These are phyloP conservation scores for Aspergillus indologenus DNA, from an alignment of 495 filamentous ascomycete species.

Conservation along the genomic window DNA sequence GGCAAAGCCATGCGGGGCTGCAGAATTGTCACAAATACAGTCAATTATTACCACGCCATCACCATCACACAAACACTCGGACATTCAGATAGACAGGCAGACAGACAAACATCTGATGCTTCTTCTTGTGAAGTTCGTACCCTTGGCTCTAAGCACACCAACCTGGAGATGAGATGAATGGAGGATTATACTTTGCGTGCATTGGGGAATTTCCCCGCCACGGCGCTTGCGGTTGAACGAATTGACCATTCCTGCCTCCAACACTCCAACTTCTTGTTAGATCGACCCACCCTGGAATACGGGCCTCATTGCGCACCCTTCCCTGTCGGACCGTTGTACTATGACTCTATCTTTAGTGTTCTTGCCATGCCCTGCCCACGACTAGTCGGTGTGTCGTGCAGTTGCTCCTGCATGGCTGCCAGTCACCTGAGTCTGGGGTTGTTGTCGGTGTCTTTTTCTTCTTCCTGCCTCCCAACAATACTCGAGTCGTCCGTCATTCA, in stretches of 20 bases:
- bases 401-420: slow-evolving; percentile 9
- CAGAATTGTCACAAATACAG: neutral
- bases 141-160: too few species aligned
- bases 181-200: neutral
- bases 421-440: slow-evolving; percentile 15
- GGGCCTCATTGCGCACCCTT: neutral
- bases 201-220: slow-evolving; percentile 16
- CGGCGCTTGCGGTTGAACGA: slow-evolving; percentile 21
- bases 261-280: neutral
- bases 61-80: neutral
- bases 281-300: neutral
- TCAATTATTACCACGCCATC: neutral
- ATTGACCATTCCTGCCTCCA: slow-evolving; percentile 8
- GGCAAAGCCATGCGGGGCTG: slow-evolving; percentile 2
- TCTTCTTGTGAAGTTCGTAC: too few species aligned
- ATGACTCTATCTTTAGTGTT: neutral
- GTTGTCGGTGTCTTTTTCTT: neutral
- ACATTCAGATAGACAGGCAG: too few species aligned
- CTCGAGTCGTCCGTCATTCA: neutral
- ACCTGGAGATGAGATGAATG: too few species aligned
- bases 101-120: too few species aligned
- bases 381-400: slow-evolving; percentile 6
- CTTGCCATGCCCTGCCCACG: neutral
- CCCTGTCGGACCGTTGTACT: slow-evolving; percentile 1
- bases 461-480: neutral